Evolutionary conservation across 768 basidiomycete species (phyloP), one percentile per base, ranked within the genome.

Genomic region (Mycena kentingensis): DNA sequence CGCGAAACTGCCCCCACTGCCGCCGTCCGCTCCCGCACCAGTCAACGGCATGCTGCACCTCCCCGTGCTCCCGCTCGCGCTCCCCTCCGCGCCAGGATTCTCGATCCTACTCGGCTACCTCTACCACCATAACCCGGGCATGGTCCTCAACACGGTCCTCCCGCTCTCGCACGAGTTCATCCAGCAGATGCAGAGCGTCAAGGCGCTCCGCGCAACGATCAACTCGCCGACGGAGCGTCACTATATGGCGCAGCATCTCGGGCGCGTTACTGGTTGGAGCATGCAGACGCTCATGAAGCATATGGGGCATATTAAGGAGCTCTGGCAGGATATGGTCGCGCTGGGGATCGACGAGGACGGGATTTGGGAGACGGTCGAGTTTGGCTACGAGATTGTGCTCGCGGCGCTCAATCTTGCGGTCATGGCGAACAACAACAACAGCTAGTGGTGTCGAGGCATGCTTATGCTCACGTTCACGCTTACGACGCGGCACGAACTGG

Each of bases 271-370:
- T 7, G 70, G 73, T 1, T 63, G 65, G n/a, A 76, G 73, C 50
- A 67, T 77, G 25, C 71, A 72, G 46, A 72, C 66, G 2, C 75
- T 81, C 19, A 79, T 73, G 59, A 73, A 72, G 25, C 82, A 83
- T 51, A 80, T 88, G n/a, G 77, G 83, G 28, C 80, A 80, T 58
- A 81, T 90, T 44, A 87, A 86, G 60, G 90, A 87, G 55, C 72
- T 92, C 19, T 93, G 90, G 90, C 82, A 84, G 58, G 88, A 90
- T 64, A 81, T 84, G 63, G 84, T 83, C 45, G 80, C 83, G 11
- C 81, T 93, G 32, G 90, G 90, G 19, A 65, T 93, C 6, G 77
- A 79, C 58, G 87, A 90, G 60, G 76, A 80, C 31, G 82, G 84
- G 49, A 72, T 93, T 31, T 93, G 90, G 91, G 81, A 83, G 48